Base-by-base conservation (phyloP, 2,329 filamentous ascomycete genomes). In the Colletotrichum camelliae region DNA sequence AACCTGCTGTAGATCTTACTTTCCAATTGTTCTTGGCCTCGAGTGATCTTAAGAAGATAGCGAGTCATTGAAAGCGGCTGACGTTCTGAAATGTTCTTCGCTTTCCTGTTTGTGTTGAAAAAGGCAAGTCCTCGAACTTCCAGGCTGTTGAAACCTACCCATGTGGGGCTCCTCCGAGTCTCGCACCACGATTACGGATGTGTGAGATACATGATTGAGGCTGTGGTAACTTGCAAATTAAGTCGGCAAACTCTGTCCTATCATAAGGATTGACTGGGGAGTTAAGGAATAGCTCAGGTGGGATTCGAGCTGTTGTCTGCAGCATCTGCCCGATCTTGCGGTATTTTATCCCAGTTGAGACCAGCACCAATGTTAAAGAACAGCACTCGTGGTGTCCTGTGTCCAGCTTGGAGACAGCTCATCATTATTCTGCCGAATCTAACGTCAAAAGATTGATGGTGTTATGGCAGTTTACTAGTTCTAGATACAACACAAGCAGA, bases 21-120 rank as follows among this genome's bases (percentile, higher is more conserved):
- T n/a, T 43, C 0, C 1, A 9, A 9, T 1, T 2, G 18, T 48
- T 52, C 43, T 52, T 21, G 6, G 43, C 43, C 2, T 52, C 1
- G n/a, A 2, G 12, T 1, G 1, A 21, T 13, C 1, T 0, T 21
- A 1, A 52, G n/a, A 1, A 13, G n/a, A 21, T 52, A 2, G n/a
- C 43, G 10, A 52, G 43, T 52, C 43, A 48, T 21, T 39, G 16
- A 16, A 7, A 16, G 35, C 16, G 35, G 35, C 35, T 16, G 15
- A 16, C 7, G 7, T 16, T 16, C 15, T 39, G 35, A 16, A 39
- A 16, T 39, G 35, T 2, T 39, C 5, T 39, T 39, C 9, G 12
- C 43, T 13, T 48, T 48, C 43, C 43, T n/a, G n/a, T 48, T 48
- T 48, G 43, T 7, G n/a, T 48, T 13, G 10, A 13, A 48, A 48